Evolutionary conservation across 2,329 filamentous ascomycete genomes (phyloP).

Genomic region (Stylonectria norvegica): DNA sequence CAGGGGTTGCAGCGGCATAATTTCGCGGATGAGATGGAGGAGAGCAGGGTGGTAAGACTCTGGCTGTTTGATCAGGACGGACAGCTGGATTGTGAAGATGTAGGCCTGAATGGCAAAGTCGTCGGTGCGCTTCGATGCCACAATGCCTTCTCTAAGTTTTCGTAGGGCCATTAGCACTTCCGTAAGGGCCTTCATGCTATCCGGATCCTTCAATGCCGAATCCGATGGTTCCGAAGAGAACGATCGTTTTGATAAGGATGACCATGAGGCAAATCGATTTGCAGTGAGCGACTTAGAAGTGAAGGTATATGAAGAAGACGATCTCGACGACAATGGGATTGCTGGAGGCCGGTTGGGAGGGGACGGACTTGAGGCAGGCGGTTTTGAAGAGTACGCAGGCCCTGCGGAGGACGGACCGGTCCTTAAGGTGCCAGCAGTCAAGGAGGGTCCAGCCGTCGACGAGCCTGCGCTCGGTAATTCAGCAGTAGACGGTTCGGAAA

Average conservation of each 20-base stretch:
- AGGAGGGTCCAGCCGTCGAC: slow-evolving; percentile 9
- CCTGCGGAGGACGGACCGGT: not conserved
- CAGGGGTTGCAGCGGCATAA: slow-evolving; percentile 68
- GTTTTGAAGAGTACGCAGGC: not conserved
- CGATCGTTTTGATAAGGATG: too few species aligned
- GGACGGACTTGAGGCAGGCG: too few species aligned
- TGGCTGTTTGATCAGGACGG: slow-evolving; percentile 75
- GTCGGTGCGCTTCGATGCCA: slow-evolving; percentile 72
- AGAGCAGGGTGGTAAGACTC: slow-evolving; percentile 90
- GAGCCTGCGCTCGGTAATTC: slow-evolving; percentile 7
- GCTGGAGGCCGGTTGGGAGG: too few species aligned
- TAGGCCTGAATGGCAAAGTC: slow-evolving; percentile 85
- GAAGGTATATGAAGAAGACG: too few species aligned
- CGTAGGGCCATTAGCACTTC: slow-evolving; percentile 79
- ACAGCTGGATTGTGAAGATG: slow-evolving; percentile 83
- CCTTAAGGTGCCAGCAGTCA: slow-evolving; percentile 5
- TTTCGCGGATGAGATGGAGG: slow-evolving; percentile 67
- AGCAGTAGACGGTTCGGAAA: not conserved
- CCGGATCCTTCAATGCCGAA: slow-evolving; percentile 22
- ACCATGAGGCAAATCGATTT: too few species aligned
- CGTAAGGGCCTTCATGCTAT: slow-evolving; percentile 61
- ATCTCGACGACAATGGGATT: too few species aligned
- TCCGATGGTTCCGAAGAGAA: too few species aligned
- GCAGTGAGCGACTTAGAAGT: too few species aligned
- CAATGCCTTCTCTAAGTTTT: slow-evolving; percentile 86